phyloP scores from a whole-genome alignment of 345 rosid genomes.

The Draba incana region DNA sequence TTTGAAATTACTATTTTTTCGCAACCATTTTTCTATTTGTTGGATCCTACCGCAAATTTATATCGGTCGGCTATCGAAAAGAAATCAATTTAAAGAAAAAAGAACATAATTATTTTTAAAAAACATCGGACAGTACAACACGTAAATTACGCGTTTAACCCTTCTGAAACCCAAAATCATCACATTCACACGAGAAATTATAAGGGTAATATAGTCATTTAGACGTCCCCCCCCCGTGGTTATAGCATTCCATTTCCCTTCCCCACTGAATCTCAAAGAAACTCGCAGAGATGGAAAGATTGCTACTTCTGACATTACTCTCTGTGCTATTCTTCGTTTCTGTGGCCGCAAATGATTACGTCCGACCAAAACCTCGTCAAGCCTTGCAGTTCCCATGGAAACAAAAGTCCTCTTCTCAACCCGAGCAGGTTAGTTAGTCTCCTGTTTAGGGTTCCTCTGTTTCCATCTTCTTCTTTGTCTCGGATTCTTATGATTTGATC shows the following conservation, averaged over 20 bases:
- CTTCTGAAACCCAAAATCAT: background rate
- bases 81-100: background rate
- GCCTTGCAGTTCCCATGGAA: conserved; percentile 70
- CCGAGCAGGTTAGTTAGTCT: conserved; percentile 68
- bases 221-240: background rate
- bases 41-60: background rate
- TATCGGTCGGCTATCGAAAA: background rate
- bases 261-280: conserved; percentile 32
- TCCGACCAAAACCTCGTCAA: conserved; percentile 79
- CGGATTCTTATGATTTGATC: conserved; percentile 8
- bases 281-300: conserved; percentile 34
- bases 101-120: background rate
- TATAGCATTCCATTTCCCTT: conserved; percentile 2
- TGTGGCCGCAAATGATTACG: conserved; percentile 55
- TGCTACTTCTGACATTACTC: conserved; percentile 22
- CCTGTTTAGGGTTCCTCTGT: conserved; percentile 8
- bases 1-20: too few relatives aligned
- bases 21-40: too few relatives aligned
- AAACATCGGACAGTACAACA: background rate
- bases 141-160: background rate
- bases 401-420: conserved; percentile 51
- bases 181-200: conserved; percentile 21
- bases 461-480: background rate
- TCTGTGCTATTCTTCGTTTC: conserved; percentile 42
- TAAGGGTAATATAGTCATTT: conserved; percentile 1